A percentile compares a stretch with the other conserved stretches of the same genome.
Conservation (phyloP, 1,284 basidiomycete genomes). For the Marasmius sp. region DNA sequence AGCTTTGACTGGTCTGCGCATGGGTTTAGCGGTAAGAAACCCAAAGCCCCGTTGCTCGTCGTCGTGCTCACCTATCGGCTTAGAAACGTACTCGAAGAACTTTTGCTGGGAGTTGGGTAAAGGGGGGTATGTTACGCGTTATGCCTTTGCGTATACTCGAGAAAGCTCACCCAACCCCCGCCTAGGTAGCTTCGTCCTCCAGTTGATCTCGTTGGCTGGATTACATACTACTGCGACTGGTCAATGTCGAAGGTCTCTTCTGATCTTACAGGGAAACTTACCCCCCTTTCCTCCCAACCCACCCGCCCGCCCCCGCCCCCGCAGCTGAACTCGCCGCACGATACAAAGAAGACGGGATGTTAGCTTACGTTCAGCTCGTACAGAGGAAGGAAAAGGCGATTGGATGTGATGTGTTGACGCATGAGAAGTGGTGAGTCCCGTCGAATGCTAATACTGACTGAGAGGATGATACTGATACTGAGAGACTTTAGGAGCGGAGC, state of each 20-base stretch:
- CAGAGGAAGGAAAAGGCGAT: slow-evolving; percentile 89
- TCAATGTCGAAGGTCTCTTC: too few relatives aligned
- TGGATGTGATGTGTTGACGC: slow-evolving; percentile 89
- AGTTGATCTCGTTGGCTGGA: slow-evolving; percentile 85
- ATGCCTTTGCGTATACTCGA: slow-evolving; percentile 20
- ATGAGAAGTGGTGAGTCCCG: slow-evolving; percentile 76
- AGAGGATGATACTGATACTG: neutral
- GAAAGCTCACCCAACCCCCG: slow-evolving; percentile 14
- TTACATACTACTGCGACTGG: slow-evolving; percentile 85
- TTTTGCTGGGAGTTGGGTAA: slow-evolving; percentile 92
- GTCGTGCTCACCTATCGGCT: neutral
- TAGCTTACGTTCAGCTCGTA: too few relatives aligned
- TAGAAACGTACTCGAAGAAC: slow-evolving; percentile 74
- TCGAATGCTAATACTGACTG: neutral
- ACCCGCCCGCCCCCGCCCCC: neutral
- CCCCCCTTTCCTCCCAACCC: too few relatives aligned
- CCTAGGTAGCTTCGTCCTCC: slow-evolving; percentile 67
- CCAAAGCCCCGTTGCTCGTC: neutral
- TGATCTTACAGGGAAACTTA: neutral
- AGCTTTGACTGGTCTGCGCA: slow-evolving; percentile 91
- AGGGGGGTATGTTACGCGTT: slow-evolving; percentile 61
- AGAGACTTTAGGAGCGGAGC: slow-evolving; percentile 71
- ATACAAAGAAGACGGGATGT: slow-evolving; percentile 85
- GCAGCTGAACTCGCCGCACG: slow-evolving; percentile 73
- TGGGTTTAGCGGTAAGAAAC: slow-evolving; percentile 71